Conservation (phyloP, 2,329 filamentous ascomycete species). For the Drechslerella coelobrocha region DNA sequence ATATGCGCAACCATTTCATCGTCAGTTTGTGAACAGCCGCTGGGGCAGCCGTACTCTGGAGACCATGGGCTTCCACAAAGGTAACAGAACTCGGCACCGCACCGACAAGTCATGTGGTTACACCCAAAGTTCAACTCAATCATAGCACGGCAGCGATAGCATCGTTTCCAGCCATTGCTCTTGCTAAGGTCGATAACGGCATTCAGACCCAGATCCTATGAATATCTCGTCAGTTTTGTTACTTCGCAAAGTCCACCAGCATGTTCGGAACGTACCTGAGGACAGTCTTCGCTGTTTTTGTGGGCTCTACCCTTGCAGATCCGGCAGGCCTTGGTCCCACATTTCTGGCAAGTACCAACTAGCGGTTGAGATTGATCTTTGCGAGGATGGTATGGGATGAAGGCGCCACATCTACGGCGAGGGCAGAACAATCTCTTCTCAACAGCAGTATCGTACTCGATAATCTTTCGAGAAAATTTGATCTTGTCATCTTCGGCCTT, state of each 20-base stretch:
- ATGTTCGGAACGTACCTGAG: constrained; percentile 17
- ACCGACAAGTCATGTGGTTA: constrained; percentile 87
- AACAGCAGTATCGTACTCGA: constrained; percentile 46
- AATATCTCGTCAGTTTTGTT: neutral
- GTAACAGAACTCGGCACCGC: constrained; percentile 86
- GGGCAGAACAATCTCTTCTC: constrained; percentile 48
- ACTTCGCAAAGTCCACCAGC: neutral
- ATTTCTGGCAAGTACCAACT: constrained; percentile 40
- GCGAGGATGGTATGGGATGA: constrained; percentile 47
- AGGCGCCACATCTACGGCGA: constrained; percentile 34
- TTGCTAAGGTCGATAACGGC: constrained; percentile 68
- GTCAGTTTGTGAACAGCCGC: constrained; percentile 26
- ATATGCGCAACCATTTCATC: constrained; percentile 27
- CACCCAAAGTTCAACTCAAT: constrained; percentile 83
- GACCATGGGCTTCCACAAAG: constrained; percentile 78
- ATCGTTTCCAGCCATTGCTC: constrained; percentile 75
- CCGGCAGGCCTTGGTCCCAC: constrained; percentile 38
- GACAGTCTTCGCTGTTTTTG: constrained; percentile 32
- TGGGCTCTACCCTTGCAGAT: constrained; percentile 47
- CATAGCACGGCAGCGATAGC: constrained; percentile 74
- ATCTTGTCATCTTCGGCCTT: constrained; percentile 40
- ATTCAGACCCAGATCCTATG: constrained; percentile 56
- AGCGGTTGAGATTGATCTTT: constrained; percentile 38
- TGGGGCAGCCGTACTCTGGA: constrained; percentile 43
- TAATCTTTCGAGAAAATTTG: constrained; percentile 39